Conservation (phyloP, 495 filamentous ascomycete species). For the Trichocladium uniseriatum region DNA sequence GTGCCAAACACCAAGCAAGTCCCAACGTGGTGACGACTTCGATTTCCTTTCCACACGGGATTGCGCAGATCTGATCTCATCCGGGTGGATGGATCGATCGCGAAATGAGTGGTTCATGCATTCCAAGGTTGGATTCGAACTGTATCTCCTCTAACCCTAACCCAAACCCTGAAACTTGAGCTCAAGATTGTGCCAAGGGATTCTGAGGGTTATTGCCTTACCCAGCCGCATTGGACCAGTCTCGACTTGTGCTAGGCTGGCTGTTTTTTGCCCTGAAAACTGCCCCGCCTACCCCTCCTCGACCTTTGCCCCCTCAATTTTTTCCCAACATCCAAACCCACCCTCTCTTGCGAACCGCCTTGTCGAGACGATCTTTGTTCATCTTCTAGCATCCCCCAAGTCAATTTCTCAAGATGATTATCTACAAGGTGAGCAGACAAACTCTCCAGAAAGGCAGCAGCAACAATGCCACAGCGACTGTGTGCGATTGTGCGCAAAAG, state of each 20-base stretch:
- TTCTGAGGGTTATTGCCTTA: too few species aligned
- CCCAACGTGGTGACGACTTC: too few species aligned
- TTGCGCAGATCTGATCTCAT: too few species aligned
- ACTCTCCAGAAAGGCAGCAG: not conserved
- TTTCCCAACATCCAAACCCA: slow-evolving; percentile 4
- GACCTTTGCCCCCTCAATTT: slow-evolving; percentile 19
- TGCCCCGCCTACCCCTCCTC: slow-evolving; percentile 23
- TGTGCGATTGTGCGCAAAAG: not conserved
- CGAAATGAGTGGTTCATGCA: too few species aligned
- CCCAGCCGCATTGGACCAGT: too few species aligned
- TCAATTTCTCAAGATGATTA: slow-evolving; percentile 65
- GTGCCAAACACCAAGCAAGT: too few species aligned
- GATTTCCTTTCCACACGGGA: too few species aligned
- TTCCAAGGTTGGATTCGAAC: too few species aligned
- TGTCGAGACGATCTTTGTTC: slow-evolving; percentile 13
- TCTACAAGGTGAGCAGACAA: slow-evolving; percentile 67
- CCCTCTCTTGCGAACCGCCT: slow-evolving; percentile 2
- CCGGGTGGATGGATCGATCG: too few species aligned
- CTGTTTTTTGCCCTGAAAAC: not conserved
- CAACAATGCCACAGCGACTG: slow-evolving; percentile 27
- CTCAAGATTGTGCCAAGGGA: too few species aligned
- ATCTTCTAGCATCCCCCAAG: not conserved
- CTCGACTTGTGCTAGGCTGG: not conserved
- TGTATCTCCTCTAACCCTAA: not conserved
- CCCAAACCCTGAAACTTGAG: not conserved